Conservation (phyloP, 306 rosid genomes). For the Cyamopsis tetragonoloba region DNA sequence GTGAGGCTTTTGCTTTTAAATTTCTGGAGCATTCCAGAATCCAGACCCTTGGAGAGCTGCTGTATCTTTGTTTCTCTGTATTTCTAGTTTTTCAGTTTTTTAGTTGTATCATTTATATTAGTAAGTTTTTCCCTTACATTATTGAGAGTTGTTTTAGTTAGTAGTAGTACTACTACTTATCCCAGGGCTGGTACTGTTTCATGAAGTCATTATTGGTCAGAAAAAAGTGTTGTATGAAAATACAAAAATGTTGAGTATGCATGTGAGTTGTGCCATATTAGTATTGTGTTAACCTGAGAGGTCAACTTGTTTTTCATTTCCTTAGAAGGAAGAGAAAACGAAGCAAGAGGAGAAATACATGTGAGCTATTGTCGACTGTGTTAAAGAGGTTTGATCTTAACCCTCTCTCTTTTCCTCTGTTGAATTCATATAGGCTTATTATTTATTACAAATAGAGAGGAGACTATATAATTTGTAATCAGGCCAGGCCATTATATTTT, state of each 20-base stretch:
- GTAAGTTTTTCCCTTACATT: not conserved
- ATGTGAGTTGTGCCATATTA: too few species aligned
- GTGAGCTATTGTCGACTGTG: conserved; percentile 96
- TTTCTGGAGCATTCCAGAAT: too few species aligned
- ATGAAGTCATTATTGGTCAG: not conserved
- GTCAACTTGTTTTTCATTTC: too few species aligned
- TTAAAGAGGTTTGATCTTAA: conserved; percentile 68
- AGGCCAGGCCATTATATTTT: conserved; percentile 18
- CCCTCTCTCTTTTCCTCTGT: not conserved
- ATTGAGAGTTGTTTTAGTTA: conserved; percentile 1
- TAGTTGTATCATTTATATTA: too few species aligned
- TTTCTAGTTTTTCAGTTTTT: too few species aligned
- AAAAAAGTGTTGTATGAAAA: not conserved
- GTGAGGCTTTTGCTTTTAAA: not conserved
- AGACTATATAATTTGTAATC: not conserved
- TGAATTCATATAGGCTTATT: not conserved
- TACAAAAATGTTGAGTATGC: not conserved
- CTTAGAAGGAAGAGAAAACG: conserved; percentile 77
- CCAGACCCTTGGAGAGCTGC: too few species aligned
- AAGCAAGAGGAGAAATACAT: conserved; percentile 93
- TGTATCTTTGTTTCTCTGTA: too few species aligned
- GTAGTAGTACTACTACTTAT: too few species aligned
- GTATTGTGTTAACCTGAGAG: too few species aligned
- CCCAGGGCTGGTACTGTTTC: not conserved
- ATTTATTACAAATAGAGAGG: not conserved